Base-by-base conservation (phyloP, 768 basidiomycete species). In the Lentinula lateritia region DNA sequence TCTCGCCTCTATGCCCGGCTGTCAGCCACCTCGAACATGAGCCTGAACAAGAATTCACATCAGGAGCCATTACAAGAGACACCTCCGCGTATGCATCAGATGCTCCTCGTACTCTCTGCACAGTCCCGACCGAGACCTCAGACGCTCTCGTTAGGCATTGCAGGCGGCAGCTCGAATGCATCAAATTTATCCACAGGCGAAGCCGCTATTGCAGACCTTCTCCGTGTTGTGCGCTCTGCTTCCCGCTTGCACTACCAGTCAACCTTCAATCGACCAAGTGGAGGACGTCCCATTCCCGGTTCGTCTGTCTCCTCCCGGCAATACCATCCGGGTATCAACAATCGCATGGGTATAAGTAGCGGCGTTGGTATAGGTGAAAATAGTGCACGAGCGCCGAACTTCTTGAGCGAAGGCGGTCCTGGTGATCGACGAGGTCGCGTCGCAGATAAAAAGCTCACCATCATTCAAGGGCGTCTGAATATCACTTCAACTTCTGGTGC, bases 391-490 rank as follows among this genome's bases (percentile, higher is more conserved):
- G 78, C 87, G 0, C 86, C 87, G 0, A 88, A 83, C 50, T 92
- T 93, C 75, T 75, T 92, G 28, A 86, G 87, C 5, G 88, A 84
- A 2, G 88, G 86, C 6, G 74, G 83, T 10, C 92, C 92, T 23
- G 81, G 92, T 56, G 92, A 93, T 70, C 78, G 92, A 23, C 79
- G 92, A 39, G 92, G 92, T 10, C 82, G 91, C 20, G 86, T 93
- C 61, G 89, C 85, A 18, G 55, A 41, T 28, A 56, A 42, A 56
- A n/a, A 43, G 38, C 55, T 56, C 78, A 80, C 62, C 83, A 84
- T 66, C 83, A 84, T 66, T 76, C 70, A 34, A 69, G 64, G 20
- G 72, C 70, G 6, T 72, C 71, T 43, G 20, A 18, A 39, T 70
- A 69, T 71, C 13, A 68, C 66, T 6, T 53, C 35, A 46, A 63